Evolutionary conservation across 768 basidiomycete genomes (phyloP), one percentile per base, ranked within the genome.

Genomic region (Astraeus odoratus): DNA sequence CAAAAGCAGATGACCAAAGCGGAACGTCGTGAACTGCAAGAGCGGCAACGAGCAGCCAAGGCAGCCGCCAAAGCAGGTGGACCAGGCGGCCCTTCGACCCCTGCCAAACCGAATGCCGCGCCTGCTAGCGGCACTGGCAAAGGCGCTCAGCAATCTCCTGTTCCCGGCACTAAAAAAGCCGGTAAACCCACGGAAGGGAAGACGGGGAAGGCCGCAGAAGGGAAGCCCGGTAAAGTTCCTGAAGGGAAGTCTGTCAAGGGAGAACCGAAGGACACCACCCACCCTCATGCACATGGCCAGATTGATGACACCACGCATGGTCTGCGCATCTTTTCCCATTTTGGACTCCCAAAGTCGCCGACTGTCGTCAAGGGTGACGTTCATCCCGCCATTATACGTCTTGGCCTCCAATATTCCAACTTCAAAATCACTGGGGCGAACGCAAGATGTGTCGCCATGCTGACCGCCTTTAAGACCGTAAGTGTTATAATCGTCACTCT

Each of bases 341-440:
- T 92, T 63, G 86, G 83, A 30, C 66, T 84, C 23, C 85, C 83
- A 15, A 88, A 86, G 54, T 59, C 67, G 24, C 60, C 61, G 15
- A 56, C 58, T 53, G 61, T 67, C 31, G 70, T 75, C 44, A 90
- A 92, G 60, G 87, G 87, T 30, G 85, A 90, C 56, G 86, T 98
- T 31, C 96, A 98, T 60, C 96, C 94, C 23, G 80, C 79, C 16
- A 82, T 98, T 54, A 70, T 92, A 47, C 75, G 86, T 42, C 79
- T 97, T 8, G 94, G 89, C 8, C 71, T 97, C 24, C 81, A 93
- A 51, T 95, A 97, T 67, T 80, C 89, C 7, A 83, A 86, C 54
- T 97, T 98, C 69, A 83, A 83, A 63, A 86, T 98, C 52, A 82
- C 84, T 39, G 96, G 96, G 7, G 88, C 93, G 12, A 98, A 99